These are phyloP conservation scores for Podospora anserina DNA, from an alignment of 495 filamentous ascomycete genomes.

Conservation along the genomic window DNA sequence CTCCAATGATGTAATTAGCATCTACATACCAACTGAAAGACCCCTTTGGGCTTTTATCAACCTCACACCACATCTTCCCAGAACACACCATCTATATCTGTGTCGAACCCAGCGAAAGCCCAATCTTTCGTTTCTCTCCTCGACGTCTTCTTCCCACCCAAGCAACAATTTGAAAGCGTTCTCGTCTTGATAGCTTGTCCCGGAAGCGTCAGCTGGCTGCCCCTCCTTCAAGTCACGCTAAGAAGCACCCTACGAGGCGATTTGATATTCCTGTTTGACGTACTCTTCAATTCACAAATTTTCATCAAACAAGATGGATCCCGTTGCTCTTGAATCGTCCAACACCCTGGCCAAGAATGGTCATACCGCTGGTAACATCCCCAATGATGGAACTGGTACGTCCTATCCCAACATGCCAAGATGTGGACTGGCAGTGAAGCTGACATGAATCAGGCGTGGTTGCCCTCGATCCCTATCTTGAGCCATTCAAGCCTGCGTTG, in stretches of 20 bases:
- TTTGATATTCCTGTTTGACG: neutral
- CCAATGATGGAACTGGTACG: conserved; percentile 50
- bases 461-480: conserved; percentile 84
- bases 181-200: neutral
- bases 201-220: neutral
- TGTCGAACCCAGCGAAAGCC: neutral
- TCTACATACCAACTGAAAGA: conserved; percentile 3
- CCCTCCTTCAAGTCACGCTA: neutral
- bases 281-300: conserved; percentile 32
- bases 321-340: conserved; percentile 38
- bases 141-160: neutral
- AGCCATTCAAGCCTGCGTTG: conserved; percentile 75
- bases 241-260: neutral
- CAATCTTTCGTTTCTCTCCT: neutral
- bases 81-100: neutral
- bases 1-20: conserved; percentile 36
- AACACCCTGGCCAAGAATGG: conserved; percentile 34
- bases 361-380: conserved; percentile 35
- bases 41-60: neutral
- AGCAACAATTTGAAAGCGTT: neutral
- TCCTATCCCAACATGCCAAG: neutral
- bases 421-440: conserved; percentile 18
- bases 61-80: neutral
- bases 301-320: conserved; percentile 29
- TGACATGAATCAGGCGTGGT: conserved; percentile 63